Evolutionary conservation across 139 green algal genomes (phyloP), one percentile per base, ranked within the genome.

Genomic region (Chlamydomonas eustigma): DNA sequence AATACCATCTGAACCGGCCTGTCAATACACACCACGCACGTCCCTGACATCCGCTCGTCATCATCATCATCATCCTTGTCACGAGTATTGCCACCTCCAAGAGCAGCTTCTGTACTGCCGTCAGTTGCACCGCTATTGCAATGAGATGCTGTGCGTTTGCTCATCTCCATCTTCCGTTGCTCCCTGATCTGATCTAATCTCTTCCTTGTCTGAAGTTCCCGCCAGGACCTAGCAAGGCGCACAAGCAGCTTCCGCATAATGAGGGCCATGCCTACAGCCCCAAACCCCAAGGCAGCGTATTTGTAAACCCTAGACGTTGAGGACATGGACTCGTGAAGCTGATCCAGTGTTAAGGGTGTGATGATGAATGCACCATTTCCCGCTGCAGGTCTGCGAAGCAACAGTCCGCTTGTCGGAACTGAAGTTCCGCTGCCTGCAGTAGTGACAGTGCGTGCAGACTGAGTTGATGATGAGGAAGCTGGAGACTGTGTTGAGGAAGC

Each of bases 351-450:
- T 31, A 82, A 52, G 3, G 76, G 36, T 1, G 80, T 85, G 32
- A 85, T 80, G 32, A 76, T 72, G 39, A 71, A 81, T 0, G 80
- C 76, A 2, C 80, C 80, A 5, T 24, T n/a, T 12, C 44, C 44
- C 12, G 12, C 44, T 28, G 18, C 18, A 28, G 44, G 91, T 18
- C 94, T 96, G 83, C 93, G 35, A 34, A 35, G 37, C 2, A 8
- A 37, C 33, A 25, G n/a, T n/a, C n/a, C n/a, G n/a, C n/a, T n/a
- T n/a, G n/a, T n/a, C n/a, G n/a, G n/a, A n/a, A n/a, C n/a, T n/a
- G n/a, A n/a, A n/a, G n/a, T n/a, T n/a, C n/a, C n/a, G n/a, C n/a
- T n/a, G n/a, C n/a, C n/a, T n/a, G n/a, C n/a, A n/a, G n/a, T n/a
- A n/a, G n/a, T n/a, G n/a, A n/a, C n/a, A n/a, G n/a, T n/a, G n/a